Conservation (phyloP, 345 rosid species). For the Citrus trifoliata region DNA sequence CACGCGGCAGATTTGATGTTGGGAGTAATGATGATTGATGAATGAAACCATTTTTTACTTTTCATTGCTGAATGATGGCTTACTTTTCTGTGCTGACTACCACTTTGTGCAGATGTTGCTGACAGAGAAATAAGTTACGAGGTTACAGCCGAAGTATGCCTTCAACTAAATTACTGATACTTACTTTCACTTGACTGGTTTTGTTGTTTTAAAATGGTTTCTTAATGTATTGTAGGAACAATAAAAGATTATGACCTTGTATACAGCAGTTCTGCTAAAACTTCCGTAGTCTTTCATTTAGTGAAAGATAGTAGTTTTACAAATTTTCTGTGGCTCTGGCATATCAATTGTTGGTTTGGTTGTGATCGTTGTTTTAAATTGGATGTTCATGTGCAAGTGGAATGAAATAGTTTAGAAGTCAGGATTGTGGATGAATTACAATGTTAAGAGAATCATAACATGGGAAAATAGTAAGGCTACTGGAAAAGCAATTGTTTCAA, state of each 20-base stretch:
- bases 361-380: neutral
- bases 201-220: neutral
- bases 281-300: neutral
- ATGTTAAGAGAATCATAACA: neutral
- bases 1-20: neutral
- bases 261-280: neutral
- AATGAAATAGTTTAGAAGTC: neutral
- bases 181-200: neutral
- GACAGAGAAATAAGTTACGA: constrained; percentile 36
- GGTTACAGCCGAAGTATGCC: constrained; percentile 38
- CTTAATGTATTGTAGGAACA: neutral
- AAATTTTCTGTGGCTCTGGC: neutral
- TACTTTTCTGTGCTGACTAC: neutral
- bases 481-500: no score
- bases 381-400: neutral
- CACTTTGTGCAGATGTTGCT: constrained; percentile 27
- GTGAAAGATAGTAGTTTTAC: neutral
- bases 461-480: neutral
- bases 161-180: constrained; percentile 1
- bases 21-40: neutral
- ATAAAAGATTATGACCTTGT: neutral
- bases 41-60: neutral
- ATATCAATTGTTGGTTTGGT: neutral
- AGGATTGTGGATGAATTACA: neutral
- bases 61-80: neutral